Evolutionary conservation across 768 basidiomycete genomes (phyloP).

Genomic region (Gelatoporia subvermispora): DNA sequence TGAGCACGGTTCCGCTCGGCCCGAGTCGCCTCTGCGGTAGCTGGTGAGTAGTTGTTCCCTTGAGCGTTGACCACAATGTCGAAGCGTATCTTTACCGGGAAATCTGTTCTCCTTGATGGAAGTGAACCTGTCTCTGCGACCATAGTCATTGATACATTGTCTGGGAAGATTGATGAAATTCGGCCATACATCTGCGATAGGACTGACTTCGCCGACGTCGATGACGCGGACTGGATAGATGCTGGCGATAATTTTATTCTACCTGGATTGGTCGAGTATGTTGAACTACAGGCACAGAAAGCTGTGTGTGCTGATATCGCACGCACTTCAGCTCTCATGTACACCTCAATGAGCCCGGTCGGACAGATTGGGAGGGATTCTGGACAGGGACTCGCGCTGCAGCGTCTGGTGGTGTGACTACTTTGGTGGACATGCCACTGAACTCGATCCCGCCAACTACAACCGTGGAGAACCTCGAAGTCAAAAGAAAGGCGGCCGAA

Average conservation of each 20-base stretch:
- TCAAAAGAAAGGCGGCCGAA: conserved; percentile 66
- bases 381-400: conserved; percentile 89
- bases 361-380: conserved; percentile 94
- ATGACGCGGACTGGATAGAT: conserved; percentile 28
- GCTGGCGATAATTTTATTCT: conserved; percentile 38
- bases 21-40: too few relatives aligned
- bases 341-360: conserved; percentile 90
- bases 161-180: conserved; percentile 39
- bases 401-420: conserved; percentile 90
- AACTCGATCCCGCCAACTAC: conserved; percentile 97
- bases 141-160: conserved; percentile 32
- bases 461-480: conserved; percentile 66
- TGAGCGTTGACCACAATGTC: not conserved
- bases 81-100: conserved; percentile 16
- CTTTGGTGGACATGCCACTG: conserved; percentile 95
- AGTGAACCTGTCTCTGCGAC: conserved; percentile 30
- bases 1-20: too few relatives aligned
- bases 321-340: conserved; percentile 65
- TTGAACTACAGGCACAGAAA: conserved; percentile 2
- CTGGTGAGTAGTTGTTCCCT: not conserved
- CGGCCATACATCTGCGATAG: conserved; percentile 11
- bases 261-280: conserved; percentile 54
- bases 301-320: not conserved
- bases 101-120: conserved; percentile 24
- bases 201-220: conserved; percentile 18